A percentile compares a stretch with the other conserved stretches of the same genome.
These are phyloP conservation scores for Eragrostis tef DNA, from an alignment of 202 grass and related monocot genomes.

Conservation along the genomic window DNA sequence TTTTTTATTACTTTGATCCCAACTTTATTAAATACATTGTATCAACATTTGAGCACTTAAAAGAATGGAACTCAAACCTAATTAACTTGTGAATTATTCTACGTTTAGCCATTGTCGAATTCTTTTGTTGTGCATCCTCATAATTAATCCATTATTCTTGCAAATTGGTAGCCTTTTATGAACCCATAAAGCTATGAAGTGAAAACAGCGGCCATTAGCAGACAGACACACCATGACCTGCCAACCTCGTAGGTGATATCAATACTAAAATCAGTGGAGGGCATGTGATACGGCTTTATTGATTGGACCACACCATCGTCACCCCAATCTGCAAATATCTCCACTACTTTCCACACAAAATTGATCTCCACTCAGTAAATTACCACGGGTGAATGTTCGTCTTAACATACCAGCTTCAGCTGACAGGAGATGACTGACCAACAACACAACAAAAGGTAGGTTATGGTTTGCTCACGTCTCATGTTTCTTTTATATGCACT, in stretches of 20 bases:
- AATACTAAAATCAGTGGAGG: conserved; percentile 18
- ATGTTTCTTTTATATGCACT: neutral
- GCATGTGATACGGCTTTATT: conserved; percentile 32
- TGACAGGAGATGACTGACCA: neutral
- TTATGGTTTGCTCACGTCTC: neutral
- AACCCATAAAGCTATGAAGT: neutral
- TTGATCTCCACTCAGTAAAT: neutral
- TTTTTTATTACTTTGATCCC: neutral
- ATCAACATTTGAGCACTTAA: neutral
- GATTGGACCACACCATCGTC: conserved; percentile 35
- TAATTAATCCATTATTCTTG: neutral
- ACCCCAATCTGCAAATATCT: conserved; percentile 34
- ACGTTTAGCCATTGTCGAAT: neutral
- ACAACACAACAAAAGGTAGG: neutral
- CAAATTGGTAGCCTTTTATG: neutral
- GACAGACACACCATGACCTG: neutral
- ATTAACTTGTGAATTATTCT: neutral
- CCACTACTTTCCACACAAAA: conserved; percentile 19
- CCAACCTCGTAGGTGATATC: neutral
- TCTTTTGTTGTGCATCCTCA: neutral
- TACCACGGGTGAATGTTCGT: neutral
- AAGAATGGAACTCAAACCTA: neutral
- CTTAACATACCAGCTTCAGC: neutral
- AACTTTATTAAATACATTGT: neutral
- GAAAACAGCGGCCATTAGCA: neutral